A percentile compares a stretch with the other conserved stretches of the same genome.
These are phyloP conservation scores for Ceraceosorus bombacis DNA, from an alignment of 1,284 basidiomycete genomes.

Conservation along the genomic window DNA sequence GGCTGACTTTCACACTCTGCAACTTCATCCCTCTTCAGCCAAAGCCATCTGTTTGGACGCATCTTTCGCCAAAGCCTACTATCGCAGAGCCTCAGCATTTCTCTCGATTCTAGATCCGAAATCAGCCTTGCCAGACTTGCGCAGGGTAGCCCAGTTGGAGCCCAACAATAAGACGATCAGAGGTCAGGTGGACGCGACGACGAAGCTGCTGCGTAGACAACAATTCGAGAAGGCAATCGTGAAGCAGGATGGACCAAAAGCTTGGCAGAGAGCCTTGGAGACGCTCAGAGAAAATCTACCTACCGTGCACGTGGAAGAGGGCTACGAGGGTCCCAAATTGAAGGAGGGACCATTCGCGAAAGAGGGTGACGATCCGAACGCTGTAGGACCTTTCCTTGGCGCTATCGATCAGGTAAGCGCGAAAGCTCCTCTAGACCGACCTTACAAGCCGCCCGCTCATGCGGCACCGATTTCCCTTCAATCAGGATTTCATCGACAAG, in stretches of 20 bases:
- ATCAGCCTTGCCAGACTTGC: conserved; percentile 39
- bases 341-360: conserved; percentile 49
- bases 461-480: conserved; percentile 1
- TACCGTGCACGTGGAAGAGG: no score
- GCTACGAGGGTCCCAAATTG: no score
- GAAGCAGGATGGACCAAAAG: conserved; percentile 31
- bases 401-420: conserved; percentile 32
- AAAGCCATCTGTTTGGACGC: conserved; percentile 83
- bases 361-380: conserved; percentile 60
- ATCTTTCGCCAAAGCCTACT: conserved; percentile 84
- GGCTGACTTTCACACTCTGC: not conserved
- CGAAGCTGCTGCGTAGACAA: conserved; percentile 67
- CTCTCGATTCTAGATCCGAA: conserved; percentile 65
- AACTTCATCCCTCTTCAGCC: conserved; percentile 51
- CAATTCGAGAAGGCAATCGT: conserved; percentile 45
- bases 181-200: conserved; percentile 73
- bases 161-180: conserved; percentile 75
- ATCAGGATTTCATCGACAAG: conserved; percentile 65
- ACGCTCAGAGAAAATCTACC: no score
- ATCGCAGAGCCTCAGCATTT: conserved; percentile 83
- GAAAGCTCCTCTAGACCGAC: no score
- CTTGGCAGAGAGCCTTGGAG: conserved; percentile 25
- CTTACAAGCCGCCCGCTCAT: no score
- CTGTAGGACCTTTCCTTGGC: conserved; percentile 28
- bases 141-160: conserved; percentile 66